phyloP scores from a whole-genome alignment of 1,139 yeast genomes.

The Yamadazyma jaroonii region DNA sequence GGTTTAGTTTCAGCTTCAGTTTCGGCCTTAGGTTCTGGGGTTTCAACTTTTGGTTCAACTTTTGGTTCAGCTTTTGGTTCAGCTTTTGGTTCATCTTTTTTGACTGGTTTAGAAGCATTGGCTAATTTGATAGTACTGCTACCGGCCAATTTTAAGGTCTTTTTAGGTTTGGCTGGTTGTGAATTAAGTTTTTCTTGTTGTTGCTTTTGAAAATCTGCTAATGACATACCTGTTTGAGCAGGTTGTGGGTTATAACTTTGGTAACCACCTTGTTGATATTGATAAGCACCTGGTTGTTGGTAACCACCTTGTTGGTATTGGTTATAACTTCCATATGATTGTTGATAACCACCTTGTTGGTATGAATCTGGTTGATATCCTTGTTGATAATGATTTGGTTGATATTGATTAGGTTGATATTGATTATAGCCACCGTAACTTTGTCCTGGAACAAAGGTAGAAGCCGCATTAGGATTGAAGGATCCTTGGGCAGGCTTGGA shows the following conservation, averaged over 20 bases:
- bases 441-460: slow-evolving; percentile 18
- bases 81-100: slow-evolving; percentile 15
- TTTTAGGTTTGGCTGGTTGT: slow-evolving; percentile 47
- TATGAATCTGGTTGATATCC: too few relatives aligned
- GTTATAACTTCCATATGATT: not conserved
- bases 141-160: slow-evolving; percentile 62
- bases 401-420: slow-evolving; percentile 10
- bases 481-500: not conserved
- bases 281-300: slow-evolving; percentile 7
- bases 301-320: slow-evolving; percentile 9
- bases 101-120: slow-evolving; percentile 40
- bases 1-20: slow-evolving; percentile 10
- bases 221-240: slow-evolving; percentile 63
- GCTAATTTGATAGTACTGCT: slow-evolving; percentile 69
- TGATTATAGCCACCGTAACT: slow-evolving; percentile 16
- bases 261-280: slow-evolving; percentile 20
- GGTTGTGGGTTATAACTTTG: slow-evolving; percentile 25
- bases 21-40: slow-evolving; percentile 22
- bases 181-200: slow-evolving; percentile 42
- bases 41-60: slow-evolving; percentile 10
- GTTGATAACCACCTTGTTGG: slow-evolving; percentile 1
- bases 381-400: slow-evolving; percentile 5
- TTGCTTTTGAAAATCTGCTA: slow-evolving; percentile 84
- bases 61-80: slow-evolving; percentile 9
- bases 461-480: slow-evolving; percentile 7